phyloP scores from a whole-genome alignment of 2,329 filamentous ascomycete genomes.

The Balansia obtecta region DNA sequence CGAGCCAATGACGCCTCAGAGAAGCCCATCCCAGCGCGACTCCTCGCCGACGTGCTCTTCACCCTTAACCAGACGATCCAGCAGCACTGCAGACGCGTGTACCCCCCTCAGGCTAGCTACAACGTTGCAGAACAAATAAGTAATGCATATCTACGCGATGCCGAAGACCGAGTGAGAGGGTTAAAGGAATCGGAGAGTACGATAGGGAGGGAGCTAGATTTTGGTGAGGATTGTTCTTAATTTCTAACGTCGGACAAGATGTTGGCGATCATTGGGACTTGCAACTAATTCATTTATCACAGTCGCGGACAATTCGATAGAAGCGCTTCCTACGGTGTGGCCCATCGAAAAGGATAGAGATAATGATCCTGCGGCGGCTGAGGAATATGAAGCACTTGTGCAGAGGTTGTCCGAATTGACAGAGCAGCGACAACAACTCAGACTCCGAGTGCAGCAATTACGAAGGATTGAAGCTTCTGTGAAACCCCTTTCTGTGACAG shows the following conservation, averaged over 20 bases:
- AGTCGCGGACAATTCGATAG: conserved; percentile 32
- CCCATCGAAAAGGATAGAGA: conserved; percentile 23
- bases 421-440: conserved; percentile 19
- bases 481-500: conserved; percentile 23
- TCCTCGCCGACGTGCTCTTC: conserved; percentile 43
- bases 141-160: conserved; percentile 42
- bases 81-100: conserved; percentile 53
- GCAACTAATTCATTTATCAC: background rate
- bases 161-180: conserved; percentile 25
- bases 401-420: conserved; percentile 37
- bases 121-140: conserved; percentile 66
- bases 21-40: conserved; percentile 30
- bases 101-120: conserved; percentile 54
- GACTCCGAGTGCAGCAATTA: conserved; percentile 32
- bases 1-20: conserved; percentile 30
- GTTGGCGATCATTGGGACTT: no score
- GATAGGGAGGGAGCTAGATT: conserved; percentile 28
- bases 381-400: conserved; percentile 38
- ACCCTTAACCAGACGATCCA: conserved; percentile 49
- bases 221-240: conserved; percentile 22
- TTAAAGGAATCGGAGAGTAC: conserved; percentile 23
- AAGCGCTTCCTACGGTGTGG: conserved; percentile 36
- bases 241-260: background rate
- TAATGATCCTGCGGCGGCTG: conserved; percentile 32
- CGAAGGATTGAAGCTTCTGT: conserved; percentile 38